These are phyloP conservation scores for Silene vulgaris DNA, from an alignment of 179 eudicot species.

Conservation along the genomic window DNA sequence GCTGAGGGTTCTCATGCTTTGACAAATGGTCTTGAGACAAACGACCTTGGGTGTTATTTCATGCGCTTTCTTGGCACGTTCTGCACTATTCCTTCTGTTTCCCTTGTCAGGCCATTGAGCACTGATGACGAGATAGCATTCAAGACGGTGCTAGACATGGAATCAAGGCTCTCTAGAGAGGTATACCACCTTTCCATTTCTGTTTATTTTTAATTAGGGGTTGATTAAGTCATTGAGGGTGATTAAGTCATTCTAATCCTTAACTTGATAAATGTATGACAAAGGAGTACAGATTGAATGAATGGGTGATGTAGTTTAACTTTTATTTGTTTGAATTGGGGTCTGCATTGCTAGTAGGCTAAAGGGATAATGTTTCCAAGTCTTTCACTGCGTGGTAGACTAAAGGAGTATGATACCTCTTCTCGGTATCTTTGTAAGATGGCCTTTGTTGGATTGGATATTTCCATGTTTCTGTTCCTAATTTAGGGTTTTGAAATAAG, in stretches of 20 bases:
- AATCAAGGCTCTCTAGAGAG: constrained; percentile 67
- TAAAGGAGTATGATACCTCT: too few species aligned
- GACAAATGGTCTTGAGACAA: constrained; percentile 59
- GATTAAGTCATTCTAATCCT: too few species aligned
- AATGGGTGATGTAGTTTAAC: not conserved
- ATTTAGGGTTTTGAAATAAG: not conserved
- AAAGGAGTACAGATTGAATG: not conserved
- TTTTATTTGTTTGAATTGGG: not conserved
- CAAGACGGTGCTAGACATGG: constrained; percentile 66
- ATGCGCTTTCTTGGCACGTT: constrained; percentile 73
- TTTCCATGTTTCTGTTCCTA: too few species aligned
- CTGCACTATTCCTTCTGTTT: constrained; percentile 84
- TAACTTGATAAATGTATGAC: too few species aligned
- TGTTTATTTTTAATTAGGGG: not conserved
- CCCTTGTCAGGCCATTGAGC: constrained; percentile 68
- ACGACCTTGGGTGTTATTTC: constrained; percentile 79
- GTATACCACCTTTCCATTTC: constrained; percentile 30
- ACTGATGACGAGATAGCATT: constrained; percentile 75
- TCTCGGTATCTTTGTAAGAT: too few species aligned
- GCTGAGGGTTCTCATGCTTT: constrained; percentile 56
- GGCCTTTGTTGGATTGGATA: not conserved
- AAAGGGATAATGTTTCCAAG: not conserved
- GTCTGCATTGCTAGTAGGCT: not conserved
- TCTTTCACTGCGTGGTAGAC: not conserved
- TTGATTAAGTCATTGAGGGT: not conserved